phyloP scores from a whole-genome alignment of 805 yeast species.

The Metschnikowia vanudenii region DNA sequence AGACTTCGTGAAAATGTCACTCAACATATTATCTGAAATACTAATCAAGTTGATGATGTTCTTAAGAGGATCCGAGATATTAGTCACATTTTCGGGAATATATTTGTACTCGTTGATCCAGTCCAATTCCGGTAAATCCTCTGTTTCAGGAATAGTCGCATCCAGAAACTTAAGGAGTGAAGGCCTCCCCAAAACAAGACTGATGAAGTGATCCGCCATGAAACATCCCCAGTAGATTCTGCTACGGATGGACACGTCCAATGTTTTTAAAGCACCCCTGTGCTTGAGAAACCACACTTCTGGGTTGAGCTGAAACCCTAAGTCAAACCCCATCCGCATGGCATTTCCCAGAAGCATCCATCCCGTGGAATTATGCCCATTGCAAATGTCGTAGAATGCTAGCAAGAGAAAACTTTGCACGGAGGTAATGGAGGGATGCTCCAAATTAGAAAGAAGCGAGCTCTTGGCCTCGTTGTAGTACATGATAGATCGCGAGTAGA shows the following conservation, averaged over 20 bases:
- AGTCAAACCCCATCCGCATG: conserved; percentile 61
- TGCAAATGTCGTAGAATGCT: conserved; percentile 61
- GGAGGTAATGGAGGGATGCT: conserved; percentile 51
- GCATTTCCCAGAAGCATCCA: conserved; percentile 67
- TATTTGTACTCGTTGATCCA: conserved; percentile 62
- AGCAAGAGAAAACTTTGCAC: conserved; percentile 58
- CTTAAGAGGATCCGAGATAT: conserved; percentile 45
- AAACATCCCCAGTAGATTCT: conserved; percentile 68
- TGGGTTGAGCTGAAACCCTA: conserved; percentile 63
- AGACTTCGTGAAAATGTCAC: conserved; percentile 43
- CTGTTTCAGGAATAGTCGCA: conserved; percentile 59
- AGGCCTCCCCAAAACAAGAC: conserved; percentile 59
- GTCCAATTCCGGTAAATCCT: conserved; percentile 57
- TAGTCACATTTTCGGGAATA: conserved; percentile 26
- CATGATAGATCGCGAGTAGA: conserved; percentile 39
- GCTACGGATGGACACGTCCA: conserved; percentile 55
- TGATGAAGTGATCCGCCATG: conserved; percentile 61
- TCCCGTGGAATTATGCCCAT: conserved; percentile 55
- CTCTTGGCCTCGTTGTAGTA: conserved; percentile 50
- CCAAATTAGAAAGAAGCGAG: conserved; percentile 39
- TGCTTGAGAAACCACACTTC: conserved; percentile 53
- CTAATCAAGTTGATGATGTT: conserved; percentile 42
- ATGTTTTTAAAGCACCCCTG: conserved; percentile 38
- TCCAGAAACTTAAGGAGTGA: conserved; percentile 53
- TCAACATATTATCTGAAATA: conserved; percentile 45